phyloP scores from a whole-genome alignment of 768 basidiomycete species.

The Phanerodontia chrysosporium region DNA sequence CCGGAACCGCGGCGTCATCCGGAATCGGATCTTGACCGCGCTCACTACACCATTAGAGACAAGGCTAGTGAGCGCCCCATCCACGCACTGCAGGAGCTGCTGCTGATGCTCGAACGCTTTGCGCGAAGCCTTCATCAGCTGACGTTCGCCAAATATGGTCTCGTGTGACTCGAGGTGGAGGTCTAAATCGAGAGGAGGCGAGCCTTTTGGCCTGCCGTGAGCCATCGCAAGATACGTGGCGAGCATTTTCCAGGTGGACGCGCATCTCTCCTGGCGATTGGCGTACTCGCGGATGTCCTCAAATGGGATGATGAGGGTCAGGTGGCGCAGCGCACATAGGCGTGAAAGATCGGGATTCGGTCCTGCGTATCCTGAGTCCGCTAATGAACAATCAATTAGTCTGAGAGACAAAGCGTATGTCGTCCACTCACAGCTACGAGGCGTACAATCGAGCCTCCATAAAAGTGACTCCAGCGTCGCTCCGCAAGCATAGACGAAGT shows the following conservation, averaged over 20 bases:
- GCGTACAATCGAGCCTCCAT: no score
- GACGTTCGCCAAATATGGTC: not conserved
- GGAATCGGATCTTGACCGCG: not conserved
- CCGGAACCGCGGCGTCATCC: no score
- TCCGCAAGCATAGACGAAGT: no score
- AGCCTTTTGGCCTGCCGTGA: not conserved
- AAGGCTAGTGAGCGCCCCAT: not conserved
- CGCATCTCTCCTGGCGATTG: no score
- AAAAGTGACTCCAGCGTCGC: no score
- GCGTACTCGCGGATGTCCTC: no score
- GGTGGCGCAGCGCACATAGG: not conserved
- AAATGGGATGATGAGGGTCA: not conserved
- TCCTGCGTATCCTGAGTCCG: no score
- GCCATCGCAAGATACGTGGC: not conserved
- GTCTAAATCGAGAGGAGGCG: not conserved
- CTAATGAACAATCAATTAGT: no score
- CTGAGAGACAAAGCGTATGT: no score
- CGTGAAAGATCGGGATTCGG: not conserved
- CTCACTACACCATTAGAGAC: not conserved
- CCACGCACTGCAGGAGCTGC: not conserved
- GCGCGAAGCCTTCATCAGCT: not conserved
- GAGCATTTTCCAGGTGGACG: not conserved
- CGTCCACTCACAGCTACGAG: no score
- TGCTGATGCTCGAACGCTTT: not conserved
- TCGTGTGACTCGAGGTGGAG: not conserved